Percentiles rank a stretch among this genome's conserved stretches.
Evolutionary conservation across 1,284 basidiomycete genomes (phyloP).

Genomic region (Paramarasmius palmivorus): DNA sequence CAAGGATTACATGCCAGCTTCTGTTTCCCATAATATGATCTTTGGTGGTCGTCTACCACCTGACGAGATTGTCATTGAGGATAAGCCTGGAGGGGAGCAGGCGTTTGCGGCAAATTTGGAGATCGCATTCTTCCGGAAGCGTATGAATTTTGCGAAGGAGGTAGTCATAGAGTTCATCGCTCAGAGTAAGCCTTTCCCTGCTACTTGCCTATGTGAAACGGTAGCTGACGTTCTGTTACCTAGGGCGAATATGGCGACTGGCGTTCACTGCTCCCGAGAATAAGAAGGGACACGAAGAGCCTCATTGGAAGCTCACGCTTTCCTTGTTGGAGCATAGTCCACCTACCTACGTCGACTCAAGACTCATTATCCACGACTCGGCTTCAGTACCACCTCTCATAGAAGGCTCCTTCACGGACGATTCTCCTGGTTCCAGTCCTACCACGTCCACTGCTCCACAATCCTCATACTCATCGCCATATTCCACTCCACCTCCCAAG

Average conservation of each 20-base stretch:
- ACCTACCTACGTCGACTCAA: conserved; percentile 9
- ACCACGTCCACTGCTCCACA: not conserved
- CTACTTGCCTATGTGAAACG: too few species aligned
- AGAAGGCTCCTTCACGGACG: not conserved
- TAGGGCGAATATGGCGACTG: conserved; percentile 11
- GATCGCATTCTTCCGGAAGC: conserved; percentile 2
- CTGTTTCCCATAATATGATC: not conserved
- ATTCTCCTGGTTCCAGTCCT: not conserved
- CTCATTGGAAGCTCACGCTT: conserved; percentile 5
- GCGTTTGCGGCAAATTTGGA: conserved; percentile 7
- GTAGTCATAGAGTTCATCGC: conserved; percentile 11
- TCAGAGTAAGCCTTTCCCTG: too few species aligned
- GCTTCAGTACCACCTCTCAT: conserved; percentile 1
- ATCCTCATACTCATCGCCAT: too few species aligned
- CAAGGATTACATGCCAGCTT: not conserved
- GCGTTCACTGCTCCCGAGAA: not conserved
- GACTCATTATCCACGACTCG: conserved; percentile 2
- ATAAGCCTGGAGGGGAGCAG: conserved; percentile 3
- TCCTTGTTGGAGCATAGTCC: conserved; percentile 6
- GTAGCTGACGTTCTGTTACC: not conserved
- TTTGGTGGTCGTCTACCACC: not conserved
- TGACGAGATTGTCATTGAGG: conserved; percentile 7
- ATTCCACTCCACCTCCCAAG: too few species aligned
- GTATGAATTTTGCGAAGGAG: conserved; percentile 5
- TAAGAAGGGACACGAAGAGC: not conserved